Evolutionary conservation across 495 filamentous ascomycete genomes (phyloP).

Genomic region (Neurospora tetraspora): DNA sequence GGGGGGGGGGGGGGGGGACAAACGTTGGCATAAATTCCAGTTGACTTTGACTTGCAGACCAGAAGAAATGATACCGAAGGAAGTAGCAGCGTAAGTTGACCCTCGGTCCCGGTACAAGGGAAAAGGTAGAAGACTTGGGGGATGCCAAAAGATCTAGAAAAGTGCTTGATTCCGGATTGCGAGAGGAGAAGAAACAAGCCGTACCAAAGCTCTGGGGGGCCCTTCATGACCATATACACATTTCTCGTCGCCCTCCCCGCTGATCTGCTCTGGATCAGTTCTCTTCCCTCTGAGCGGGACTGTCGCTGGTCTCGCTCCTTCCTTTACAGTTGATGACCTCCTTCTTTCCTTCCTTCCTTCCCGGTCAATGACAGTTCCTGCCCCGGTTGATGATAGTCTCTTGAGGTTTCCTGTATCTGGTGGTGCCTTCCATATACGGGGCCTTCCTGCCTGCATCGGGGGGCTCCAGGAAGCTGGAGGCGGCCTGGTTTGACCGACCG

Average conservation of each 20-base stretch:
- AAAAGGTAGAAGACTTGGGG: neutral
- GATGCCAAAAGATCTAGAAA: neutral
- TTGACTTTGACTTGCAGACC: too few relatives aligned
- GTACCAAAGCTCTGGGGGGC: too few relatives aligned
- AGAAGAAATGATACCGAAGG: neutral
- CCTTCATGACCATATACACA: too few relatives aligned
- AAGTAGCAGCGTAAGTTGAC: neutral
- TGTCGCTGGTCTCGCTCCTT: neutral
- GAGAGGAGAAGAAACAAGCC: too few relatives aligned
- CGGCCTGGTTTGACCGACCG: neutral
- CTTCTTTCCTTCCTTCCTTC: neutral
- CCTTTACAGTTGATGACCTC: neutral
- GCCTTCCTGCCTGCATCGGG: too few relatives aligned
- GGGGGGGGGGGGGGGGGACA: too few relatives aligned
- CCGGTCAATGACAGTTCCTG: neutral
- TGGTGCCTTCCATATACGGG: neutral
- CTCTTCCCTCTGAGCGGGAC: neutral
- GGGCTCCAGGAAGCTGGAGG: too few relatives aligned
- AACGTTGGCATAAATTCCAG: too few relatives aligned
- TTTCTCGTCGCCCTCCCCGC: neutral
- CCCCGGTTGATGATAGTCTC: neutral
- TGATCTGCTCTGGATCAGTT: neutral
- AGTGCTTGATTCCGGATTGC: neutral
- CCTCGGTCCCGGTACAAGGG: fast-evolving
- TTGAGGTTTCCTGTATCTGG: neutral